Evolutionary conservation across 2,329 filamentous ascomycete genomes (phyloP), one percentile per base, ranked within the genome.

Genomic region (Westerdykella aurantiaca): DNA sequence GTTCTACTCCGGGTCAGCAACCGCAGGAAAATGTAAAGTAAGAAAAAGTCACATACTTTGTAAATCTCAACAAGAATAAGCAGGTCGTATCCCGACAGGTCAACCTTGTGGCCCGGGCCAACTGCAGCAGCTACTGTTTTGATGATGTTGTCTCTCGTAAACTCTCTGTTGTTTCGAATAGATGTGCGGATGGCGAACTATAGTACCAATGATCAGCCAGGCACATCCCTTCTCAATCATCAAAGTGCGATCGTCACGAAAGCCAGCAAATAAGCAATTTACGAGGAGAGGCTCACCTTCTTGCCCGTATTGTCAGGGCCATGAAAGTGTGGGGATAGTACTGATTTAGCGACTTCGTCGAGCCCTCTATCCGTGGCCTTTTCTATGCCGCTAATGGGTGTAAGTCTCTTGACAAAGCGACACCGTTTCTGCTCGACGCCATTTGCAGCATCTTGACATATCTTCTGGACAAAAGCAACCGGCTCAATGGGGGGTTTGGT

Each of bases 101-200:
- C 81, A 46, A 93, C 88, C 57, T 82, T 85, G 68, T 93, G 87
- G 33, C 75, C 75, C 9, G 75, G 70, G 39, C 81, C 80, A 48
- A 89, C 78, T 23, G 82, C 69, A 33, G 73, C 70, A 4, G 86
- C 87, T 50, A 91, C 76, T 50, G 77, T 79, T 57, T 83, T 80
- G 64, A 93, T 91, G 39, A 91, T 74, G 14, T 72, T 72, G 50
- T 83, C 79, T 46, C 86, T 78, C 53, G 79, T 83, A 48, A 91
- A 73, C 3, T 75, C 74, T 53, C 74, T 82, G 67, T 90, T 83
- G 57, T 86, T 87, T 43, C 87, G 81, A 48, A 88, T 80, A 12
- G 80, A 85, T n/a, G 84, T 80, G 37, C 87, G 81, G 53, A 94
- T 90, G n/a, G 86, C 87, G 67, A 88, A 93, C 86, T 91, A 48